Base-by-base conservation (phyloP, 1,284 basidiomycete species). In the Inonotus obliquus region DNA sequence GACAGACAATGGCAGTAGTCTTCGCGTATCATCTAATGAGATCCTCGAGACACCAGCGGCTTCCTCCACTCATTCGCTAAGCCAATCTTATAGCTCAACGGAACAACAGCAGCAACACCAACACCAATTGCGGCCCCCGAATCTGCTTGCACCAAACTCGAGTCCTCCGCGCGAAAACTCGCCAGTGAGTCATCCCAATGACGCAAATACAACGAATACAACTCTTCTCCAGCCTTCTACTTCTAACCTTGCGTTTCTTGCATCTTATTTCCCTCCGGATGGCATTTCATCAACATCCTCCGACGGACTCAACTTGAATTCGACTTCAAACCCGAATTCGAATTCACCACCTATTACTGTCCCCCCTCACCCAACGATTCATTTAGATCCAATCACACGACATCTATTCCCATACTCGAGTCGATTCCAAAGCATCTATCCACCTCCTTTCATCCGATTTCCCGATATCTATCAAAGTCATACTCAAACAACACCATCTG, bases 181-280 rank as follows among this genome's bases (percentile, higher is more conserved):
- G 10, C 52, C 38, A 23, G 45, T 41, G n/a, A 57, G 64, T 19
- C 35, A 60, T 3, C 49, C 67, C 1, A 54, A 63, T 21, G 66
- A 68, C 7, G 38, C 65, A 4, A 63, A 65, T 35, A 21, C 55
- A 10, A 54, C 65, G 1, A 25, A 54, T 25, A 2, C 45, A 2
- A 13, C 10, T 0, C 35, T 60, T 9, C 29, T 39, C 10, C 9
- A 9, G 19, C 17, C 17, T 19, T 38, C 67, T 25, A n/a, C 56
- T 44, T 29, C 63, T 1, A 61, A 63, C 48, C 58, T 54, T 9
- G 57, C 62, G 51, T 69, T 76, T 13, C 68, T 83, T 23, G 80
- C 82, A 10, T 71, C 79, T 0, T 85, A 82, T 68, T 85, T 84
- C 57, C 79, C 82, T 2, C 67, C 74, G 0, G 61, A 59, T 14